These are phyloP conservation scores for Ophiostoma perfectum DNA, from an alignment of 2,329 filamentous ascomycete species.

Conservation along the genomic window DNA sequence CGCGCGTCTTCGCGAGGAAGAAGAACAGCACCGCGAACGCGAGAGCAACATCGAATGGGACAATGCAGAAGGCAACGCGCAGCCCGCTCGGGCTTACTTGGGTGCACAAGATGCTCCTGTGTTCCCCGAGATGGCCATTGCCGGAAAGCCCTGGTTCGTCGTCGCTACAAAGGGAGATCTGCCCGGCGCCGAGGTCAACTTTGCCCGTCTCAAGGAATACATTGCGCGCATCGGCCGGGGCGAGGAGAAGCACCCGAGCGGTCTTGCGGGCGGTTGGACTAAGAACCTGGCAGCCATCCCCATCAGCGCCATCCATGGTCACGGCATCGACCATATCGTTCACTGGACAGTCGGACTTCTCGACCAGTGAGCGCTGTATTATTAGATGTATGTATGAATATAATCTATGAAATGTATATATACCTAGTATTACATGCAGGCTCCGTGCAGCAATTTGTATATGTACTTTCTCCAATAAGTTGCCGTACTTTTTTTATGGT, in stretches of 20 bases:
- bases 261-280: conserved; percentile 52
- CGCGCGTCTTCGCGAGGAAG: conserved; percentile 69
- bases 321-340: conserved; percentile 72
- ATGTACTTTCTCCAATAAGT: background rate
- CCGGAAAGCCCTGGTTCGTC: conserved; percentile 95
- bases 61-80: conserved; percentile 23
- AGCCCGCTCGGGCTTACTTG: conserved; percentile 15
- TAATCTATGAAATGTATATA: background rate
- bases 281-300: conserved; percentile 67
- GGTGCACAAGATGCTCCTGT: conserved; percentile 19
- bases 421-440: background rate
- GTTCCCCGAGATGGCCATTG: conserved; percentile 60
- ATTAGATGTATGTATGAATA: background rate
- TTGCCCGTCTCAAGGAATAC: conserved; percentile 62
- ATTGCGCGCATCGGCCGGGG: conserved; percentile 60
- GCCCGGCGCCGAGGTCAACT: conserved; percentile 72
- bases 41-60: conserved; percentile 54
- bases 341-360: conserved; percentile 67
- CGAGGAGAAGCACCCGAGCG: conserved; percentile 65
- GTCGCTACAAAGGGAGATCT: conserved; percentile 90
- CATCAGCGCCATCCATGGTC: conserved; percentile 80
- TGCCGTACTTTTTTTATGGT: background rate
- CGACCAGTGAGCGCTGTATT: conserved; percentile 35
- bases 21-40: conserved; percentile 60
- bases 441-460: background rate